These are phyloP conservation scores for Lyophyllum shimeji DNA, from an alignment of 768 basidiomycete species.

Conservation along the genomic window DNA sequence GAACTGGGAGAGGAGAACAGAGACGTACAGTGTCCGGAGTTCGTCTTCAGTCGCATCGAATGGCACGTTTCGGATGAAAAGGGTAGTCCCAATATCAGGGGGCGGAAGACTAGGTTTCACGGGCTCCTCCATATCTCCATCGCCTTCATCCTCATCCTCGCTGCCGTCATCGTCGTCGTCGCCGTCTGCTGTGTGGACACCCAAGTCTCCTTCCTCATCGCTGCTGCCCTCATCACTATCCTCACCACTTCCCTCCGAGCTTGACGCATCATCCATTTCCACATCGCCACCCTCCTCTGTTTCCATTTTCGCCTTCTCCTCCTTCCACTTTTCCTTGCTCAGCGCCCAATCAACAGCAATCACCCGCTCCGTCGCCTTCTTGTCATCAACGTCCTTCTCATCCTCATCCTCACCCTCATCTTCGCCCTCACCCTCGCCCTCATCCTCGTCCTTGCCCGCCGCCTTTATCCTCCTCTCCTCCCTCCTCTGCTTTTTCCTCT, in stretches of 20 bases:
- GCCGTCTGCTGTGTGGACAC: conserved; percentile 42
- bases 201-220: conserved; percentile 41
- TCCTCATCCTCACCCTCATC: conserved; percentile 34
- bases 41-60: conserved; percentile 95
- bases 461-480: conserved; percentile 50
- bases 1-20: neutral
- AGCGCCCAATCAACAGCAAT: conserved; percentile 97
- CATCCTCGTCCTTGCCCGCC: conserved; percentile 32
- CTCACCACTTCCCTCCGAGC: conserved; percentile 26
- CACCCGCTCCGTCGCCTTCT: conserved; percentile 48
- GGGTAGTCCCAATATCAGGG: conserved; percentile 85
- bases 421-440: conserved; percentile 34
- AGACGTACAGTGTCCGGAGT: conserved; percentile 72
- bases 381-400: conserved; percentile 32
- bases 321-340: conserved; percentile 91
- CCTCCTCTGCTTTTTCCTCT: conserved; percentile 60
- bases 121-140: conserved; percentile 40
- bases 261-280: conserved; percentile 34
- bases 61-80: conserved; percentile 93
- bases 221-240: conserved; percentile 31
- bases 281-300: conserved; percentile 36
- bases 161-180: conserved; percentile 40
- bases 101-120: conserved; percentile 72
- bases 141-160: conserved; percentile 31
- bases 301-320: conserved; percentile 62